Evolutionary conservation across 495 filamentous ascomycete genomes (phyloP).

Genomic region (Mycothermus thermophilus): DNA sequence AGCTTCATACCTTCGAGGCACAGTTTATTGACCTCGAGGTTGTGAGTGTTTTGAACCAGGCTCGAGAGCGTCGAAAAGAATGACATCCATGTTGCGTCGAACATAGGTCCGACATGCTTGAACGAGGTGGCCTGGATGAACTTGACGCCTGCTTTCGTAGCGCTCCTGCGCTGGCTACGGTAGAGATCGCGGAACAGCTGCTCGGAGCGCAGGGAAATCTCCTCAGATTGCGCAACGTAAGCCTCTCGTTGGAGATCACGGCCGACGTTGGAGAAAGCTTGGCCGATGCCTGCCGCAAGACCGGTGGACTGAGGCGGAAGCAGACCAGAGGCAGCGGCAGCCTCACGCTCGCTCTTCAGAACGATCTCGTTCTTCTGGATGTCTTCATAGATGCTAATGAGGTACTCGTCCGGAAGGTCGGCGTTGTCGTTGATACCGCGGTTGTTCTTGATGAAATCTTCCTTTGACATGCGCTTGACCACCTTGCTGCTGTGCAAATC

Average conservation of each 20-base stretch:
- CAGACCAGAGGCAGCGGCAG: constrained; percentile 58
- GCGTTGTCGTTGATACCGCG: constrained; percentile 95
- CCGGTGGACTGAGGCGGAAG: constrained; percentile 47
- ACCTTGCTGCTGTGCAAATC: constrained; percentile 87
- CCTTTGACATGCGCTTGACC: constrained; percentile 77
- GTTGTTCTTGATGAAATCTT: constrained; percentile 99
- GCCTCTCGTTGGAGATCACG: constrained; percentile 87
- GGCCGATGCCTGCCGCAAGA: constrained; percentile 73
- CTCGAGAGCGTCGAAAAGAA: constrained; percentile 88
- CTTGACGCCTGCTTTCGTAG: constrained; percentile 51
- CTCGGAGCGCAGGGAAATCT: constrained; percentile 53
- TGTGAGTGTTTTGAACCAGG: constrained; percentile 79
- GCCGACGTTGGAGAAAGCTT: constrained; percentile 78
- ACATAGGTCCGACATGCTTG: constrained; percentile 95
- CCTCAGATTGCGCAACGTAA: constrained; percentile 84
- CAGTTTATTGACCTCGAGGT: constrained; percentile 74
- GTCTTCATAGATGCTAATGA: constrained; percentile 79
- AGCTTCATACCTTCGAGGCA: constrained; percentile 94
- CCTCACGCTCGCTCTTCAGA: constrained; percentile 77
- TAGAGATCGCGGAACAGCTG: constrained; percentile 87
- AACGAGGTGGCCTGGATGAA: constrained; percentile 89
- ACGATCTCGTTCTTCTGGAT: constrained; percentile 89
- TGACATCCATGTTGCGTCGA: constrained; percentile 98
- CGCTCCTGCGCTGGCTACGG: constrained; percentile 65
- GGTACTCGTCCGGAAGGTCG: constrained; percentile 86